Evolutionary conservation across 805 yeast genomes (phyloP), one percentile per base, ranked within the genome.

Genomic region (Barnettozyma wickerhamii): DNA sequence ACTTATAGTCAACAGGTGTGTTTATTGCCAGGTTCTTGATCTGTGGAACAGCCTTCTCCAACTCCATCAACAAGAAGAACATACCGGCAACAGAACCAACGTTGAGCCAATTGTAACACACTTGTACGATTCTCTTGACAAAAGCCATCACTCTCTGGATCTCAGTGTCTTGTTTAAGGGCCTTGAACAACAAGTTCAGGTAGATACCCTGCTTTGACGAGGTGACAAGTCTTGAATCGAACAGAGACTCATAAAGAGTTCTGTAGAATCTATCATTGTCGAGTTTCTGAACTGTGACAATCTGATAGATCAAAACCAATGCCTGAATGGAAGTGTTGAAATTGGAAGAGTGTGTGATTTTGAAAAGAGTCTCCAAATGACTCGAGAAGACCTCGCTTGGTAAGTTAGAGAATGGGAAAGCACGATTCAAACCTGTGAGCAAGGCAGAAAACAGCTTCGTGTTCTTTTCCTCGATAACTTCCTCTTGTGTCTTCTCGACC

Each of bases 321-420:
- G 98, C 95, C 67, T 93, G 99, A 19, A 93, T 81, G 12, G 95
- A 82, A 3, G 99, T 91, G 61, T 87, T 87, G 70, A 91, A 90
- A 60, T 93, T 93, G 19, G 95, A 79, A 14, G 96, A 83, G 62
- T 91, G 97, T 5, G 97, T 90, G 59, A 91, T 91, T 55, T 78
- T 79, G 72, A 84, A 93, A 42, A 93, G 67, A 0, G 95, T 82
- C 56, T 87, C 83, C 56, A 91, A 69, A 64, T 93, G 97, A 46
- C 75, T 69, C 49, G 79, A 77, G 56, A 82, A 87, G 6, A 77
- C 75, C 21, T 82, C 80, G 29, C 79, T 74, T 14, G 88, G 81
- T 40, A 93, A 68, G 48, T 79, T 73, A 2, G 95, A 80, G 60
- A 86, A 93, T 41, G 98, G 98, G 72, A 87, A 91, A 1, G 98